Percentiles rank a stretch among this genome's conserved stretches.
These are phyloP conservation scores for Umbelopsis isabellina DNA, from an alignment of 192 early-diverging fungal genomes.

Conservation along the genomic window DNA sequence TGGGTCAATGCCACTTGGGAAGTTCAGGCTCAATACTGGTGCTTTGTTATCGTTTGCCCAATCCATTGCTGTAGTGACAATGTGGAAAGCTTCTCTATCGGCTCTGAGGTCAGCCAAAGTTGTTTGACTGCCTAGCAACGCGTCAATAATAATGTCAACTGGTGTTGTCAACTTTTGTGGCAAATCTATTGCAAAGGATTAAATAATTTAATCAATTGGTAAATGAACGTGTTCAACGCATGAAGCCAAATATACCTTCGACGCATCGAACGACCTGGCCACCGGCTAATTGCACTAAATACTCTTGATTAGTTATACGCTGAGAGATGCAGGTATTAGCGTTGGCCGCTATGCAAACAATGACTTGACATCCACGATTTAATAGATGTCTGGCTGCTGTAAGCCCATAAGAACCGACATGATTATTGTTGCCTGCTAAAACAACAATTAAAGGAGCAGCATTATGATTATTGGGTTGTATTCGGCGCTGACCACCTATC, in stretches of 20 bases:
- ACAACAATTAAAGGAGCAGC: conserved; percentile 71
- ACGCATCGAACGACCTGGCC: conserved; percentile 36
- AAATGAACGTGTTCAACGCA: not conserved
- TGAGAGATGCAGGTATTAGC: conserved; percentile 45
- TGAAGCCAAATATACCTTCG: not conserved
- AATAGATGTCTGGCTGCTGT: conserved; percentile 75
- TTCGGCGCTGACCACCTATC: conserved; percentile 67
- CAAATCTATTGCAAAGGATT: conserved; percentile 50
- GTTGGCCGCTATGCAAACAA: conserved; percentile 50
- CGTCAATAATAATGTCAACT: conserved; percentile 77
- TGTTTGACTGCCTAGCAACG: conserved; percentile 56
- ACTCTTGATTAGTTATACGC: conserved; percentile 16
- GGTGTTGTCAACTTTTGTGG: conserved; percentile 56
- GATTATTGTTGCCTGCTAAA: conserved; percentile 73
- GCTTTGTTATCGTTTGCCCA: conserved; percentile 79
- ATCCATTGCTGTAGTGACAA: conserved; percentile 63
- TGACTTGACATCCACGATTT: conserved; percentile 76
- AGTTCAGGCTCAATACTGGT: conserved; percentile 67
- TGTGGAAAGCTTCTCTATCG: conserved; percentile 1
- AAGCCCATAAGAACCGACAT: conserved; percentile 69
- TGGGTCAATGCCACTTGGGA: conserved; percentile 72
- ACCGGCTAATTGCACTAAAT: conserved; percentile 41
- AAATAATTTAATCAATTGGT: not conserved
- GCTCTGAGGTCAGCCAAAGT: conserved; percentile 15
- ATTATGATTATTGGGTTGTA: conserved; percentile 78